phyloP scores from a whole-genome alignment of 768 basidiomycete species.

The Epithele typhae region DNA sequence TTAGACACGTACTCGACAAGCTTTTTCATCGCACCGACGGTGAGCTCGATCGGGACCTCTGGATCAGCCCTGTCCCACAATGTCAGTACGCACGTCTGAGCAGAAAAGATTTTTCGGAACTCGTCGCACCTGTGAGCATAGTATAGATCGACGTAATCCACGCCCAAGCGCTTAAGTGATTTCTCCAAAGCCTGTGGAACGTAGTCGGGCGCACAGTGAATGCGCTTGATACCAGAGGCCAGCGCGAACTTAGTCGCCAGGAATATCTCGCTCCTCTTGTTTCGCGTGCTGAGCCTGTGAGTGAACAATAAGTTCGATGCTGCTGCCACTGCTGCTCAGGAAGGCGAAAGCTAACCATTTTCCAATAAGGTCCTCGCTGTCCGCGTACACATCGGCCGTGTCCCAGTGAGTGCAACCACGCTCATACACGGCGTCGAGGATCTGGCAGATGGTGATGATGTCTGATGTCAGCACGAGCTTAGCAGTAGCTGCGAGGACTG shows the following conservation, averaged over 20 bases:
- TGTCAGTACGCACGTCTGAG: neutral
- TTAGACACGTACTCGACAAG: conserved; percentile 24
- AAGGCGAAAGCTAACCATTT: conserved; percentile 34
- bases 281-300: conserved; percentile 46
- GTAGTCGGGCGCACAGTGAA: conserved; percentile 39
- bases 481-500: neutral
- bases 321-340: neutral
- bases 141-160: conserved; percentile 35
- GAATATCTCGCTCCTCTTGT: conserved; percentile 50
- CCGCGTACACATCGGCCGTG: conserved; percentile 39
- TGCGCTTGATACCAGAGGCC: neutral
- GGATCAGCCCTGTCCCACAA: conserved; percentile 15
- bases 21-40: conserved; percentile 24
- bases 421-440: conserved; percentile 39
- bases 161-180: conserved; percentile 35
- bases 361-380: conserved; percentile 41
- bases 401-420: conserved; percentile 45
- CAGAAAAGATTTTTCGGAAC: no score
- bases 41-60: conserved; percentile 21
- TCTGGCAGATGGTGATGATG: conserved; percentile 18
- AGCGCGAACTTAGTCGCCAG: conserved; percentile 57
- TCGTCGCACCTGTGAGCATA: conserved; percentile 32
- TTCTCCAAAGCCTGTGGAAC: conserved; percentile 32
- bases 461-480: conserved; percentile 5
- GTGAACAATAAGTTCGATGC: neutral